These are phyloP conservation scores for Simplicillium aogashimaense DNA, from an alignment of 2,329 filamentous ascomycete genomes.

Conservation along the genomic window DNA sequence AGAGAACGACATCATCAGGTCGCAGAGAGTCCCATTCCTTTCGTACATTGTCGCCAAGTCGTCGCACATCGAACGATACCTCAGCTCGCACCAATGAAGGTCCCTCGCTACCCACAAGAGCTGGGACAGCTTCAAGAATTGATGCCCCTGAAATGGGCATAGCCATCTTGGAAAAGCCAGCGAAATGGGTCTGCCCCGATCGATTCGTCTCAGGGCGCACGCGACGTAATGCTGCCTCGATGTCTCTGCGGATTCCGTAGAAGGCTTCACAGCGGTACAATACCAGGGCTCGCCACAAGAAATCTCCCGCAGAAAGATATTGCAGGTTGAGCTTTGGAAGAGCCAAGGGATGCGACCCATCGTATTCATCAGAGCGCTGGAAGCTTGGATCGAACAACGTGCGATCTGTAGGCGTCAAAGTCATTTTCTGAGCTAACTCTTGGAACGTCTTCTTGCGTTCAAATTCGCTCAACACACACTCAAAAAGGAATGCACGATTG, in stretches of 20 bases:
- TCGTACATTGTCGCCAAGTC: slow-evolving; percentile 64
- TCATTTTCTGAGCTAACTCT: slow-evolving; percentile 61
- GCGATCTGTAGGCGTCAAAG: slow-evolving; percentile 74
- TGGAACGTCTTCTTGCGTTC: slow-evolving; percentile 77
- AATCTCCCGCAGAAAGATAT: slow-evolving; percentile 90
- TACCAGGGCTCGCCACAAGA: slow-evolving; percentile 89
- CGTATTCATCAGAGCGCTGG: slow-evolving; percentile 73
- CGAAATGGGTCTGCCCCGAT: slow-evolving; percentile 61
- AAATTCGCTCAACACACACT: slow-evolving; percentile 64
- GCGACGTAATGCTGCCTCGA: slow-evolving; percentile 72
- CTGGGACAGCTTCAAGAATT: slow-evolving; percentile 75
- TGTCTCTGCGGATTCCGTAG: slow-evolving; percentile 84
- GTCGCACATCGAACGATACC: slow-evolving; percentile 72
- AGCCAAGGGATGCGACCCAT: slow-evolving; percentile 77
- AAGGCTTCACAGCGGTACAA: slow-evolving; percentile 87
- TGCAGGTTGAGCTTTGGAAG: slow-evolving; percentile 93
- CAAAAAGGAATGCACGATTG: slow-evolving; percentile 55
- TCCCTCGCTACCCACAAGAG: slow-evolving; percentile 71
- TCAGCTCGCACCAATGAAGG: slow-evolving; percentile 84
- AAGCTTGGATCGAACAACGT: slow-evolving; percentile 71
- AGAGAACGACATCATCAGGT: slow-evolving; percentile 80
- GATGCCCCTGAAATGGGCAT: slow-evolving; percentile 77
- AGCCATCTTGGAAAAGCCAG: slow-evolving; percentile 86
- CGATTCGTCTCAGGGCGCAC: slow-evolving; percentile 59
- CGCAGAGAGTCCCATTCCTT: slow-evolving; percentile 85